Conservation (phyloP, 805 yeast genomes). For the Aciculoconidium aculeatum region DNA sequence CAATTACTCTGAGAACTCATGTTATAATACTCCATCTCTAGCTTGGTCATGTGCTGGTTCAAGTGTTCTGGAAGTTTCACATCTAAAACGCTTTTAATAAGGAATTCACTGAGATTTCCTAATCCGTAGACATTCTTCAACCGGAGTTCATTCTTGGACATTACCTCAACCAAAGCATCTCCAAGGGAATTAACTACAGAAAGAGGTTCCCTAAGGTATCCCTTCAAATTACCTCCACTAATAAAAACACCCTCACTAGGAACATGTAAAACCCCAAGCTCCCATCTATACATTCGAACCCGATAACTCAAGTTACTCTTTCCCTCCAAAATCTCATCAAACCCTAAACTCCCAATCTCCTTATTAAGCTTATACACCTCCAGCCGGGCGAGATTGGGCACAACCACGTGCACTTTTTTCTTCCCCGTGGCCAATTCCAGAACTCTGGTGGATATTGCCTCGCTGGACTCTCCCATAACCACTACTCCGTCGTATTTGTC, state of each 20-base stretch:
- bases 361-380: conserved; percentile 28
- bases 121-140: conserved; percentile 53
- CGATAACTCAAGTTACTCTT: conserved; percentile 26
- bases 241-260: conserved; percentile 39
- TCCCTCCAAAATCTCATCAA: conserved; percentile 9
- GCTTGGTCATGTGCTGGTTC: conserved; percentile 27
- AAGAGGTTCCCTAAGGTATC: conserved; percentile 41
- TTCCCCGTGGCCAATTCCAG: conserved; percentile 2
- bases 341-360: conserved; percentile 9
- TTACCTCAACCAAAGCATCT: conserved; percentile 40
- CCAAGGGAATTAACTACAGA: conserved; percentile 45
- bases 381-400: conserved; percentile 31
- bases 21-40: conserved; percentile 32
- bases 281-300: conserved; percentile 44
- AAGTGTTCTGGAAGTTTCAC: conserved; percentile 30
- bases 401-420: conserved; percentile 19
- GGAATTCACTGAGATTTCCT: conserved; percentile 50
- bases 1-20: conserved; percentile 42
- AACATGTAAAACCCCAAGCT: conserved; percentile 34
- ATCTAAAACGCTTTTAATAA: conserved; percentile 38
- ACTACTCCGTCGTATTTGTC: conserved; percentile 15
- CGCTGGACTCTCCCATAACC: conserved; percentile 10
- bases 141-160: conserved; percentile 36
- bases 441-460: conserved; percentile 14
- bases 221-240: conserved; percentile 35